A percentile compares a stretch with the other conserved stretches of the same genome.
Conservation (phyloP, 768 basidiomycete genomes). For the Rhizopogon vulgaris region DNA sequence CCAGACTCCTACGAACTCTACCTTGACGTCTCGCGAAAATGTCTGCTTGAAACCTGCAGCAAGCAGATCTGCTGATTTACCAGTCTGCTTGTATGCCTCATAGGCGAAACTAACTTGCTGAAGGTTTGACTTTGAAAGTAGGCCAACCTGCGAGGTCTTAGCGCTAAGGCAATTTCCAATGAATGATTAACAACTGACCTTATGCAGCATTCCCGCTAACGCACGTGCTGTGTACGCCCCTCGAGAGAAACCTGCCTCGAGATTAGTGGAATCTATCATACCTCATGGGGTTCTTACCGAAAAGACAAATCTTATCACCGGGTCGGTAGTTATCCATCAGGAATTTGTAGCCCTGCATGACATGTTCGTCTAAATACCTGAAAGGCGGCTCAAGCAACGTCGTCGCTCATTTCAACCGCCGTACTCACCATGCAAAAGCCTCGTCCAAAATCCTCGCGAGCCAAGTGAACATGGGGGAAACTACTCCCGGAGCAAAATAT, state of each 20-base stretch:
- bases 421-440: conserved; percentile 64
- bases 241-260: conserved; percentile 62
- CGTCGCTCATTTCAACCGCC: not conserved
- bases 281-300: conserved; percentile 36
- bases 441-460: conserved; percentile 56
- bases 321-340: conserved; percentile 72
- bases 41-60: conserved; percentile 67
- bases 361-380: conserved; percentile 68
- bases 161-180: not conserved
- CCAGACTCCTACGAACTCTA: conserved; percentile 84
- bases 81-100: conserved; percentile 56
- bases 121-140: conserved; percentile 61
- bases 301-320: conserved; percentile 72
- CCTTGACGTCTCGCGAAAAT: conserved; percentile 57
- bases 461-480: conserved; percentile 55
- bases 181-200: conserved; percentile 32
- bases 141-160: conserved; percentile 46
- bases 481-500: conserved; percentile 58
- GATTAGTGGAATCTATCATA: conserved; percentile 9
- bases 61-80: conserved; percentile 36
- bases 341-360: conserved; percentile 70
- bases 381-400: not conserved
- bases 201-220: conserved; percentile 68
- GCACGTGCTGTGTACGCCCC: conserved; percentile 65
- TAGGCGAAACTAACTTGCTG: conserved; percentile 74